Evolutionary conservation across 2,329 filamentous ascomycete genomes (phyloP).

Genomic region (Fusarium austroafricanum): DNA sequence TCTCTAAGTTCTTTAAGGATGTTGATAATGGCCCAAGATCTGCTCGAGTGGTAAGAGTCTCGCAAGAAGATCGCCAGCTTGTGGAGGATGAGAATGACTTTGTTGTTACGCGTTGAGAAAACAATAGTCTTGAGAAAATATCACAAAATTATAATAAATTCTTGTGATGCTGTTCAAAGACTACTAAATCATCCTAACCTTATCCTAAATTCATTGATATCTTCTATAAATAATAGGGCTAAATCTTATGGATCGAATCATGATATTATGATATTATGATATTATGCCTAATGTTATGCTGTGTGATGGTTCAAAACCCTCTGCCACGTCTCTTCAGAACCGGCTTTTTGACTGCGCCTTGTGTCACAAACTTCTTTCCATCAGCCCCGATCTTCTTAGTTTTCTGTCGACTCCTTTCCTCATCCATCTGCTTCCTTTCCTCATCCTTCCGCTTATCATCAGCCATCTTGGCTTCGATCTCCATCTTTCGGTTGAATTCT

Average conservation of each 20-base stretch:
- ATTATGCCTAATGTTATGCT: not conserved
- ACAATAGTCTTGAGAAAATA: not conserved
- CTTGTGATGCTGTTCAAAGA: too few relatives aligned
- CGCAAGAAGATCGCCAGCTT: slow-evolving; percentile 73
- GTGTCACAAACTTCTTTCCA: slow-evolving; percentile 69
- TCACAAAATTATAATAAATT: too few relatives aligned
- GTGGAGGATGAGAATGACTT: slow-evolving; percentile 78
- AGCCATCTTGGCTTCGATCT: slow-evolving; percentile 93
- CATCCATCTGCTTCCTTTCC: slow-evolving; percentile 63
- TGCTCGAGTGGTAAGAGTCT: slow-evolving; percentile 79
- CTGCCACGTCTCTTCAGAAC: slow-evolving; percentile 67
- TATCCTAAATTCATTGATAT: too few relatives aligned
- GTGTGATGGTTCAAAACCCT: slow-evolving; percentile 58
- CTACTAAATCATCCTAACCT: too few relatives aligned
- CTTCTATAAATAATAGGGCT: too few relatives aligned
- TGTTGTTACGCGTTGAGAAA: slow-evolving; percentile 58
- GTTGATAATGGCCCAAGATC: slow-evolving; percentile 78
- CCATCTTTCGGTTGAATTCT: slow-evolving; percentile 92
- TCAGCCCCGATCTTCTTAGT: slow-evolving; percentile 52
- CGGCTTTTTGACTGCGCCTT: slow-evolving; percentile 71
- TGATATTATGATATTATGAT: too few relatives aligned
- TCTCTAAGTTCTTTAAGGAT: slow-evolving; percentile 79
- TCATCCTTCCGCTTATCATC: slow-evolving; percentile 80
- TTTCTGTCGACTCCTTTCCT: slow-evolving; percentile 57
- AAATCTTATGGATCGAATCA: not conserved